A percentile compares a stretch with the other conserved stretches of the same genome.
Evolutionary conservation across 208 protist genomes (phyloP).

Genomic region (Leishmania tarentolae): DNA sequence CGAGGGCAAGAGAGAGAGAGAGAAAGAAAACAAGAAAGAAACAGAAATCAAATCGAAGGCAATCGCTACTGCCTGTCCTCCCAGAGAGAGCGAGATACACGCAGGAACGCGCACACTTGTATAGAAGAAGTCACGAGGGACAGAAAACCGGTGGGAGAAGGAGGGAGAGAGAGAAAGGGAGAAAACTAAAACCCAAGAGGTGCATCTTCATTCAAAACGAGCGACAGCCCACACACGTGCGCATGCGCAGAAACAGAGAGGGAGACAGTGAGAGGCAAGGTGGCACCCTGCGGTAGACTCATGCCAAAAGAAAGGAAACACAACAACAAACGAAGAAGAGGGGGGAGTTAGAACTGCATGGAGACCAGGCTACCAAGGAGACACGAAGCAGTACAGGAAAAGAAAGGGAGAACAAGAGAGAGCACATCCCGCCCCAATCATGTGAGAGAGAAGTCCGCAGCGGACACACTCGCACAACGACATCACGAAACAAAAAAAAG

Average conservation of each 20-base stretch:
- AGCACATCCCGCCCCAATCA: background rate
- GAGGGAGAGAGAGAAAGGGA: constrained; percentile 4
- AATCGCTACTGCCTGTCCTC: background rate
- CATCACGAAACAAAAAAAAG: background rate
- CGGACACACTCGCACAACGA: background rate
- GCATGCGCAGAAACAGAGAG: background rate
- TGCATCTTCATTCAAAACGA: background rate
- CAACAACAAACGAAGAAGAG: background rate
- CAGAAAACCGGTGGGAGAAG: constrained; percentile 3
- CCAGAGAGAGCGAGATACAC: background rate
- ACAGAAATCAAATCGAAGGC: background rate
- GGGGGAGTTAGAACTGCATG: background rate
- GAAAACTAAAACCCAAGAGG: constrained; percentile 11
- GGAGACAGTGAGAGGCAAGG: background rate
- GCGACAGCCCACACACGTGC: background rate
- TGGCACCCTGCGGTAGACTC: background rate
- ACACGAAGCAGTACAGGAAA: background rate
- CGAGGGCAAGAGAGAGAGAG: constrained; percentile 1
- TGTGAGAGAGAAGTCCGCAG: background rate
- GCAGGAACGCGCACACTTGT: background rate
- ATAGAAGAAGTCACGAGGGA: constrained; percentile 1
- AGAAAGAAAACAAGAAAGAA: background rate
- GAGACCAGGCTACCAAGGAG: background rate
- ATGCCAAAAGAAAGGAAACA: background rate
- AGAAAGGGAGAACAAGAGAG: constrained; percentile 6